Evolutionary conservation across 352 stramenopile genomes (phyloP), one percentile per base, ranked within the genome.

Genomic region (Globisporangium barbulae): DNA sequence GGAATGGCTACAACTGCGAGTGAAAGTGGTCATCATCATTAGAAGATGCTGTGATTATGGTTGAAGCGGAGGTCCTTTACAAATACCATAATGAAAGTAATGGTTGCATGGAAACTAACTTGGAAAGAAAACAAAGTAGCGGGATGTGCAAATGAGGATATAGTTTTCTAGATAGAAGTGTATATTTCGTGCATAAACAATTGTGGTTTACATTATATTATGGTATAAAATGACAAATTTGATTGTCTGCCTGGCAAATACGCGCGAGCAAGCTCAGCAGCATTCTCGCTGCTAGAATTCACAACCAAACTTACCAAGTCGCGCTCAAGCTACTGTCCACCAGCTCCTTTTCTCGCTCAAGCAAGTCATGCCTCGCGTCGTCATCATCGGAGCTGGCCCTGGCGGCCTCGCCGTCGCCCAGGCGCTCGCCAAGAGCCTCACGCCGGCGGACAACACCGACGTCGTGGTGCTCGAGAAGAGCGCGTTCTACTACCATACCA

Each of bases 381-480:
- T 89, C 21, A 85, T 90, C 58, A 68, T 90, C 49, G 81, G 81
- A 47, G 81, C 71, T 30, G 82, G 82, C 2, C 64, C 77, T n/a
- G 82, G 75, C 1, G 82, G 82, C 21, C 69, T 89, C 48, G 76
- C 71, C 41, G 70, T 72, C n/a, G 59, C 57, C 12, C 75, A 85
- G 49, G 54, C 73, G 2, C 68, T 90, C 13, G 76, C 73, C 10
- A 67, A 67, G 59, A 64, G 65, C 19, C 70, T 91, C 28, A 73
- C 49, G 0, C 44, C 72, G 5, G 19, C 28, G 0, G 78, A 90
- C 52, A 57, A 80, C 22, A 73, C 67, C 12, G 65, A 87, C 17
- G 72, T 91, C 61, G 55, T 89, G 19, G 60, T 89, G 41, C 56
- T 90, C 0, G 81, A 90, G 59, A 90, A 92, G 59, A 84, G 62